Base-by-base conservation (phyloP, 306 rosid species). In the Glycine latifolia region DNA sequence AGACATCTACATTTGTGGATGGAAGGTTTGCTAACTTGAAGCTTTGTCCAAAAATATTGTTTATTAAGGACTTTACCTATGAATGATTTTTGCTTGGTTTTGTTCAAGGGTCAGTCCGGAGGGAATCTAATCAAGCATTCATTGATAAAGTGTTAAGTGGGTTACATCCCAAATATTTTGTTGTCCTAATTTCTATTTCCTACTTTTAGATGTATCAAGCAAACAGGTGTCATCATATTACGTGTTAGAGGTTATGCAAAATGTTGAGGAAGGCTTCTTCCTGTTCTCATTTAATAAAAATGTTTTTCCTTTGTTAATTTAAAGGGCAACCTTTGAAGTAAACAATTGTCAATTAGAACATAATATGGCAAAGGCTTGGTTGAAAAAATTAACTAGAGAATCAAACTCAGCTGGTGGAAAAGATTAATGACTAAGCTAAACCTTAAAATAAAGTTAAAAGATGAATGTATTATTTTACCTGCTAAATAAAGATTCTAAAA, bases 1-100 rank as follows among this genome's bases (percentile, higher is more conserved):
- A 55, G 56, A 75, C 33, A 72, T 53, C 72, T 79, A 67, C 76
- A 69, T 79, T 26, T 33, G 17, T 47, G 76, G 76, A 59, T 76
- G 5, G 31, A 67, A 76, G 47, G 16, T 52, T 68, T 61, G 82
- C 65, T 68, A 35, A 67, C 70, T 71, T 20, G 67, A 74, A 67
- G 58, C 77, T 52, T 68, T 53, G 50, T 77, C 61, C 69, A 49
- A 58, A 59, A 33, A 50, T 41, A 44, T 70, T 71, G 10, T 82
- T 67, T 62, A 50, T 4, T 17, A 49, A 59, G 73, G 44, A 10
- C 41, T 71, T 49, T 49, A 61, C 48, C 67, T 47, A 17, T 47
- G 48, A 26, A 26, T 26, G 31, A 26, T 26, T 26, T 26, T 26
- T 26, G 31, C 31, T 26, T 26, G 31, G 31, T 26, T 26, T 26